Evolutionary conservation across 2,329 filamentous ascomycete genomes (phyloP), one percentile per base, ranked within the genome.

Genomic region (Colletotrichum gigasporum): DNA sequence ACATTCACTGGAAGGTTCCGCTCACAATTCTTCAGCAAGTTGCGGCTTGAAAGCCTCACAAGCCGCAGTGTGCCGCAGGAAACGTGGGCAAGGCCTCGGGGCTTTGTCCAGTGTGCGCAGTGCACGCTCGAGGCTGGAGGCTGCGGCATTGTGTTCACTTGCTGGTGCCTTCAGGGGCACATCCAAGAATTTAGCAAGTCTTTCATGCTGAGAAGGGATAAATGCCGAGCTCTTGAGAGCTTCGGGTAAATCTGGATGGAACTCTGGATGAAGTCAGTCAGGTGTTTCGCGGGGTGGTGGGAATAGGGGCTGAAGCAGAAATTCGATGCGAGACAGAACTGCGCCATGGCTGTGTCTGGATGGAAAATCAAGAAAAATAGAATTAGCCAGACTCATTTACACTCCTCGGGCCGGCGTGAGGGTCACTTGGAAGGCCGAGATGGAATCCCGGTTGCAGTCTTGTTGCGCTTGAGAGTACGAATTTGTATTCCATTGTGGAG

Each of bases 91-190:
- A 32, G 28, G 47, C 34, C n/a, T 41, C 16, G 28, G 30, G 48
- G 61, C 61, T 64, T 64, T 64, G 56, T 61, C 41, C 28, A 12
- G 20, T 10, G 56, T 64, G 61, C 18, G 48, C n/a, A 12, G 16
- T 39, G 42, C 61, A 28, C n/a, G 18, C 48, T 5, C 20, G 20
- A 16, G 6, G 9, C 32, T 11, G 14, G n/a, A n/a, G 5, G 22
- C 12, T 7, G 11, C 12, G 34, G 45, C 22, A 34, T 63, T 52
- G 45, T 47, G 11, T 3, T n/a, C 44, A 59, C 26, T 35, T 34
- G 30, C 10, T 20, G 18, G 47, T 22, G 41, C 32, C n/a, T 16
- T 3, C 2, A 26, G 30, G 39, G n/a, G n/a, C n/a, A n/a, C n/a
- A n/a, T n/a, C n/a, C n/a, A 47, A 47, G 2, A 28, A 37, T 56